These are phyloP conservation scores for Ascosphaera apis DNA, from an alignment of 2,329 filamentous ascomycete species.

Conservation along the genomic window DNA sequence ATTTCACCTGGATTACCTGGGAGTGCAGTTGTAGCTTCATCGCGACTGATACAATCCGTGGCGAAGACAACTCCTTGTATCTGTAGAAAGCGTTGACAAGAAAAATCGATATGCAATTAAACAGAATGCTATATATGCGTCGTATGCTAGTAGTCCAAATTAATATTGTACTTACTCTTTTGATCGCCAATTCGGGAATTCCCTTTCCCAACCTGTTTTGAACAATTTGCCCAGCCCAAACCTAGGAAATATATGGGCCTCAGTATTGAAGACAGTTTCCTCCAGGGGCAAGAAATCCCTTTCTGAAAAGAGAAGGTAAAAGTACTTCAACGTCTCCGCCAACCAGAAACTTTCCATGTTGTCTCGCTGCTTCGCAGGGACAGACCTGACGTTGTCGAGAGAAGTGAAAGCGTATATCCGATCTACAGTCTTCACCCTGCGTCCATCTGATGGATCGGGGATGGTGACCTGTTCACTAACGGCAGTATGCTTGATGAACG, in stretches of 20 bases:
- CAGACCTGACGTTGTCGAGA: conserved; percentile 45
- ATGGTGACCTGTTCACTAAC: conserved; percentile 40
- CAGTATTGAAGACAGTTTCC: conserved; percentile 81
- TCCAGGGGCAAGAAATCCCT: conserved; percentile 64
- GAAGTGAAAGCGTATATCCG: conserved; percentile 41
- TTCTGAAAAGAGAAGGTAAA: conserved; percentile 82
- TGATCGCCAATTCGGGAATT: background rate
- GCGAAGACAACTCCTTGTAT: too few relatives aligned
- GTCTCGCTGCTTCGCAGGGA: conserved; percentile 50
- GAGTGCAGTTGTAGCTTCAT: too few relatives aligned
- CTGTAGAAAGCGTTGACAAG: too few relatives aligned
- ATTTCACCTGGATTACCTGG: too few relatives aligned
- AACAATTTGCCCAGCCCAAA: conserved; percentile 45
- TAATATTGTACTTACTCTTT: background rate
- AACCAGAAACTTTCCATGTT: conserved; percentile 99
- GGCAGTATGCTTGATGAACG: conserved; percentile 66
- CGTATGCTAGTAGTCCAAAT: background rate
- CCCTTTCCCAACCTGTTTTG: conserved; percentile 17
- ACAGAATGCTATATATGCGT: background rate
- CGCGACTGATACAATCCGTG: too few relatives aligned
- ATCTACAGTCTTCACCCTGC: conserved; percentile 1
- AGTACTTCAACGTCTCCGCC: conserved; percentile 93
- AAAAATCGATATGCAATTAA: too few relatives aligned
- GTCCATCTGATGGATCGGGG: conserved; percentile 9
- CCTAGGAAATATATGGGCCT: conserved; percentile 71